Percentiles rank a stretch among this genome's conserved stretches.
phyloP scores from a whole-genome alignment of 2,329 filamentous ascomycete genomes.

The Albifimbria verrucaria region DNA sequence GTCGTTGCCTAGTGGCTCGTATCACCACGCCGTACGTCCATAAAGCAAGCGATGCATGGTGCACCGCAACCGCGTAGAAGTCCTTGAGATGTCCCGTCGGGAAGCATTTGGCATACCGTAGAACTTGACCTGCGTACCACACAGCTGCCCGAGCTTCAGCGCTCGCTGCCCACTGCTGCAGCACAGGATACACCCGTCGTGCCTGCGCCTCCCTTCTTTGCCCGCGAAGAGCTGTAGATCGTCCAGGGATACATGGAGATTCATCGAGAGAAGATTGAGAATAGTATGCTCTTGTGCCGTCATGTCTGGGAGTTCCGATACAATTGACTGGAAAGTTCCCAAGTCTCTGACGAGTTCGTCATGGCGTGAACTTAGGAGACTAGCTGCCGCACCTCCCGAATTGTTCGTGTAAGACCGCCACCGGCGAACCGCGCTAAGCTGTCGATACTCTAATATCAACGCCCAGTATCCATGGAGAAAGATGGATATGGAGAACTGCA shows the following conservation, averaged over 20 bases:
- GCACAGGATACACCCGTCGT: constrained; percentile 51
- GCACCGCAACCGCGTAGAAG: constrained; percentile 66
- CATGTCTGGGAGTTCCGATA: constrained; percentile 39
- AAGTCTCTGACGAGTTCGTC: constrained; percentile 61
- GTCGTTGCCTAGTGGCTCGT: constrained; percentile 33
- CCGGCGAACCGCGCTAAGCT: constrained; percentile 49
- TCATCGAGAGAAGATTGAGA: constrained; percentile 57
- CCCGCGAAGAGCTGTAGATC: constrained; percentile 67
- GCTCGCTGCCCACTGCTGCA: constrained; percentile 58
- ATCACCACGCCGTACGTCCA: constrained; percentile 67
- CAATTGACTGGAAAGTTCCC: constrained; percentile 40
- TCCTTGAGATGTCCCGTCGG: constrained; percentile 54
- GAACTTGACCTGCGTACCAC: constrained; percentile 66
- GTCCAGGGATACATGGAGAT: constrained; percentile 61
- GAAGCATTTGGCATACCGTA: constrained; percentile 56
- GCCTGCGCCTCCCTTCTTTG: constrained; percentile 66
- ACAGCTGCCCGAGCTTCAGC: constrained; percentile 55
- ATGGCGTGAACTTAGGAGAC: constrained; percentile 52
- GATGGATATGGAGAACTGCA: constrained; percentile 54
- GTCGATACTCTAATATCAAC: constrained; percentile 63
- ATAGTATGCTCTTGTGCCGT: constrained; percentile 45
- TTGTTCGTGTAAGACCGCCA: constrained; percentile 44
- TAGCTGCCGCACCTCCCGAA: constrained; percentile 35
- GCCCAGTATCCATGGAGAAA: constrained; percentile 65
- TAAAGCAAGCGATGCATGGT: constrained; percentile 64